Conservation (phyloP, 192 early-diverging fungal genomes). For the Gryganskiella cystojenkinii region DNA sequence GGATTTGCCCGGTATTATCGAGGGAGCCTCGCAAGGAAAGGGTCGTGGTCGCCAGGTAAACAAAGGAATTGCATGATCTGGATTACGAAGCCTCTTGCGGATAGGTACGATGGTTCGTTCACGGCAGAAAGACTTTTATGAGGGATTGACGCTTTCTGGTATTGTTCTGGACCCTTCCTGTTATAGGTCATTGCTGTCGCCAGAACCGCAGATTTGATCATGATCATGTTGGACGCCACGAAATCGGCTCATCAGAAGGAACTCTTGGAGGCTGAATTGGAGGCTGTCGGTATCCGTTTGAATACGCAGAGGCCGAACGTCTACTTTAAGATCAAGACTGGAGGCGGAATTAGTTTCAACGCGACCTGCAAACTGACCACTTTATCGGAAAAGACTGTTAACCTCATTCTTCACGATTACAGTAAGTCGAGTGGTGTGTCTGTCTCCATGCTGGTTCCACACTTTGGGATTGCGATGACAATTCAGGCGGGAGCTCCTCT, state of each 20-base stretch:
- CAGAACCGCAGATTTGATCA: constrained; percentile 93
- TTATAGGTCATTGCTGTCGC: constrained; percentile 85
- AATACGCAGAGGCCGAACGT: constrained; percentile 92
- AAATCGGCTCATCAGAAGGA: constrained; percentile 86
- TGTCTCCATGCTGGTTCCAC: not conserved
- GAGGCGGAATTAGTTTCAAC: constrained; percentile 96
- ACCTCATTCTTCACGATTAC: constrained; percentile 96
- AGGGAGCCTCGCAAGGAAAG: constrained; percentile 97
- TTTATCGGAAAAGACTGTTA: constrained; percentile 91
- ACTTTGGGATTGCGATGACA: too few relatives aligned
- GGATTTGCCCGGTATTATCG: constrained; percentile 99
- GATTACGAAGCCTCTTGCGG: too few relatives aligned
- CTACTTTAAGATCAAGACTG: constrained; percentile 98
- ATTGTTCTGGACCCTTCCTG: not conserved
- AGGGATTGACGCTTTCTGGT: not conserved
- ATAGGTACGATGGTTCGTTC: too few relatives aligned
- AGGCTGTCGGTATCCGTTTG: constrained; percentile 95
- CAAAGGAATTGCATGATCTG: too few relatives aligned
- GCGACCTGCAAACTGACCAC: constrained; percentile 88
- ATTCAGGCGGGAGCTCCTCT: too few relatives aligned
- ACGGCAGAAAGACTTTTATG: too few relatives aligned
- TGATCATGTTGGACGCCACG: constrained; percentile 99
- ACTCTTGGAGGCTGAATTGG: constrained; percentile 91
- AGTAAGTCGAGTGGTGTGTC: too few relatives aligned
- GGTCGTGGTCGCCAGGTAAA: constrained; percentile 95